Base-by-base conservation (phyloP, 2,329 filamentous ascomycete species). In the Calycina marina region DNA sequence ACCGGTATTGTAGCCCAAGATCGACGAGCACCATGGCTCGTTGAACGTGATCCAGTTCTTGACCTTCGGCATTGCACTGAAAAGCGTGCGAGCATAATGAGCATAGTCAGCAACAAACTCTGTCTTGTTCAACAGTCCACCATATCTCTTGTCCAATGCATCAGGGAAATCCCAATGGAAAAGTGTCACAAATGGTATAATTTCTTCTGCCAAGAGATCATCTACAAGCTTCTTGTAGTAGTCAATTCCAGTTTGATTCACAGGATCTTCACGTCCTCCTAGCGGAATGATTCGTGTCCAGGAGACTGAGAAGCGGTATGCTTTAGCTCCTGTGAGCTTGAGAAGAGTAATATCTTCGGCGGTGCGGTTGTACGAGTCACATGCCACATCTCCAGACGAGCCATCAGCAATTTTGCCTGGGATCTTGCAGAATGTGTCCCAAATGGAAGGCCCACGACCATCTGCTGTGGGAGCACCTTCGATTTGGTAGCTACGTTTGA, bases 21-120 rank as follows among this genome's bases (percentile, higher is more conserved):
- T 76, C 32, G 77, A 72, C 41, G 73, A 81, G 58, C 82, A 92
- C 74, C 80, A 90, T 3, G 84, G 84, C 61, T 93, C 83, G 54
- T 90, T 90, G 60, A 88, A 84, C 15, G 82, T 90, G 55, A 86
- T 82, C 84, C 84, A 93, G 58, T 82, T 67, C 62, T 84, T 83
- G 49, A 85, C 82, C 55, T 76, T 77, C 33, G 74, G 69, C 30
- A 92, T 65, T 1, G 74, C 70, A 51, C 77, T 66, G 60, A 85
- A 92, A 47, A 83, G 63, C 28, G 83, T 63, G 40, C 77, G 73
- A 6, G 83, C 78, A 51, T 86, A 93, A 57, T 77, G 61, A 45
- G 78, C 76, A 52, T 74, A 93, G 58, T 93, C 84, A 37, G 76
- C 68, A 3, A 80, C 73, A 55, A 90, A 92, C 59, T 93, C 83